Evolutionary conservation across 192 early-diverging fungal genomes (phyloP).

Genomic region (Coemansia sp.): DNA sequence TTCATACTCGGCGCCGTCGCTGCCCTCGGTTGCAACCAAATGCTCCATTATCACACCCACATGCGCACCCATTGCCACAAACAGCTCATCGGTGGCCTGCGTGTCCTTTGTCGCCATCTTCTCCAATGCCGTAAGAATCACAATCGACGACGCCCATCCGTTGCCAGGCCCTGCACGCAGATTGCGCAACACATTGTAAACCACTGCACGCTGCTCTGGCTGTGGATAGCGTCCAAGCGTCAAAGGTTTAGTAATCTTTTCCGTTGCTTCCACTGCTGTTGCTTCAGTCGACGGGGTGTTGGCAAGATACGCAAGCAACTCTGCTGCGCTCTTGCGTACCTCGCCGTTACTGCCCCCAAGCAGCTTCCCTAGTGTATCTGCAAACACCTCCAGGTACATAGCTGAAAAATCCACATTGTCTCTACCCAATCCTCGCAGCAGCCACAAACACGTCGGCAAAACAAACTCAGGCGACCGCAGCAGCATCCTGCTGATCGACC

Average conservation of each 20-base stretch:
- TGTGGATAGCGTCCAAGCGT: slow-evolving; percentile 59
- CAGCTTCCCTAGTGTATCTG: slow-evolving; percentile 49
- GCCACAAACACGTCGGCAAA: slow-evolving; percentile 59
- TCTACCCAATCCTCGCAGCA: slow-evolving; percentile 62
- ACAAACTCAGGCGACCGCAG: slow-evolving; percentile 84
- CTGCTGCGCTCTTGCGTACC: slow-evolving; percentile 26
- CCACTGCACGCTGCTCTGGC: slow-evolving; percentile 66
- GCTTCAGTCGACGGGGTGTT: slow-evolving; percentile 29
- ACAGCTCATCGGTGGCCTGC: slow-evolving; percentile 64
- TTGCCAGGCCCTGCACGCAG: slow-evolving; percentile 31
- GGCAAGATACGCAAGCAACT: slow-evolving; percentile 31
- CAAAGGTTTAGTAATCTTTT: slow-evolving; percentile 37
- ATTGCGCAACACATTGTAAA: slow-evolving; percentile 59
- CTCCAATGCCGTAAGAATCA: slow-evolving; percentile 62
- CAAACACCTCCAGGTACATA: slow-evolving; percentile 63
- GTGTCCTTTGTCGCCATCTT: slow-evolving; percentile 76
- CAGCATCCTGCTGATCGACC: slow-evolving; percentile 71
- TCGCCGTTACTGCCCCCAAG: slow-evolving; percentile 34
- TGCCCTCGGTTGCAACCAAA: slow-evolving; percentile 1
- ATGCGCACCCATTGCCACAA: slow-evolving; percentile 64
- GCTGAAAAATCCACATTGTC: slow-evolving; percentile 56
- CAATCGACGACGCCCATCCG: slow-evolving; percentile 39
- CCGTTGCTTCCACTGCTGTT: slow-evolving; percentile 14
- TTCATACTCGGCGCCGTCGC: slow-evolving; percentile 6
- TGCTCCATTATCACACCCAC: slow-evolving; percentile 45